Percentiles rank a stretch among this genome's conserved stretches.
phyloP scores from a whole-genome alignment of 2,329 filamentous ascomycete genomes.

The Cladobotryum protrusum region DNA sequence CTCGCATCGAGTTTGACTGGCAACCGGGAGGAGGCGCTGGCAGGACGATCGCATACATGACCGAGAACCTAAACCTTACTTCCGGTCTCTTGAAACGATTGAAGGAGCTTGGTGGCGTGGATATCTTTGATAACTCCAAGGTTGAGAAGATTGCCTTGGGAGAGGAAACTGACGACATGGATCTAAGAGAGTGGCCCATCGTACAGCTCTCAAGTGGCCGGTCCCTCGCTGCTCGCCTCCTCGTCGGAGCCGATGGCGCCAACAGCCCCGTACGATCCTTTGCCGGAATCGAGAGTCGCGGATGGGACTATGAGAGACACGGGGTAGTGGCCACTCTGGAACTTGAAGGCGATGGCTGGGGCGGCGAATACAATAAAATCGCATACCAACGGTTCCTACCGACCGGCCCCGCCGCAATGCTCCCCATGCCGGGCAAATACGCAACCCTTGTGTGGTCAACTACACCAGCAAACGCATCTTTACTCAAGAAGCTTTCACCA shows the following conservation, averaged over 20 bases:
- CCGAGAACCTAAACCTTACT: slow-evolving; percentile 86
- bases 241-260: slow-evolving; percentile 89
- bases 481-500: slow-evolving; percentile 67
- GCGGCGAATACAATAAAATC: slow-evolving; percentile 54
- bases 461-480: slow-evolving; percentile 68
- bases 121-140: slow-evolving; percentile 67
- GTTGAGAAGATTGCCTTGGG: slow-evolving; percentile 79
- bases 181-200: slow-evolving; percentile 83
- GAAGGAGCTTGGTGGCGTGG: slow-evolving; percentile 60
- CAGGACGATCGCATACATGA: slow-evolving; percentile 87
- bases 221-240: slow-evolving; percentile 69
- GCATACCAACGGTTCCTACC: slow-evolving; percentile 96
- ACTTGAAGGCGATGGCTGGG: slow-evolving; percentile 56
- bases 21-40: slow-evolving; percentile 38
- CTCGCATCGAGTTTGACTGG: slow-evolving; percentile 86
- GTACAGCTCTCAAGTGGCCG: slow-evolving; percentile 64
- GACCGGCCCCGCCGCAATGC: slow-evolving; percentile 82
- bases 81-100: slow-evolving; percentile 69
- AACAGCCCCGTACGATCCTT: slow-evolving; percentile 91
- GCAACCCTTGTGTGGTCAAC: slow-evolving; percentile 94
- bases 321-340: slow-evolving; percentile 86
- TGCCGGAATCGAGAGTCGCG: slow-evolving; percentile 74
- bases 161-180: slow-evolving; percentile 57
- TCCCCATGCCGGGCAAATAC: slow-evolving; percentile 77
- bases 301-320: slow-evolving; percentile 90